Conservation (phyloP, 2,329 filamentous ascomycete species). For the Epichloe bromicola region DNA sequence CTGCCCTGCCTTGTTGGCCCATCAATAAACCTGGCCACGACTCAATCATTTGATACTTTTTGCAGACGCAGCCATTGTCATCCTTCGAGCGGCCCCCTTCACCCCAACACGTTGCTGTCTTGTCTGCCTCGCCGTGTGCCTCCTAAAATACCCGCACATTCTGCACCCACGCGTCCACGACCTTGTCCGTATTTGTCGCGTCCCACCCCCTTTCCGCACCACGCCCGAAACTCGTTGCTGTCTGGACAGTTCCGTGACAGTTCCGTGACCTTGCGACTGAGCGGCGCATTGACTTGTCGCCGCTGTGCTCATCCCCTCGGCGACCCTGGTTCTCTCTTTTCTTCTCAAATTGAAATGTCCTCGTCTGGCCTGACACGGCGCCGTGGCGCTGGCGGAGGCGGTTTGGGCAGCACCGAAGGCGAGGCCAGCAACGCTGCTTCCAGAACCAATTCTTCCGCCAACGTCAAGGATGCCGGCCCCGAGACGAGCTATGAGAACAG, state of each 20-base stretch:
- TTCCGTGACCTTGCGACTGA: neutral
- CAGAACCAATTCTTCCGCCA: slow-evolving; percentile 43
- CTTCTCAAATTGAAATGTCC: slow-evolving; percentile 16
- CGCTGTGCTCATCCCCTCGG: neutral
- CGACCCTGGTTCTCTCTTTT: neutral
- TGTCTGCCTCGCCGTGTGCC: neutral
- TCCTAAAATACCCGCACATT: neutral
- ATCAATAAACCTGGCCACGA: too few species aligned
- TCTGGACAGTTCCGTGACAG: neutral
- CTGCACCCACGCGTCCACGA: neutral
- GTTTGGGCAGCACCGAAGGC: slow-evolving; percentile 43
- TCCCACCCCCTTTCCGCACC: neutral
- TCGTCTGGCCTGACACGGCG: slow-evolving; percentile 47
- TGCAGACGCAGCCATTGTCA: neutral
- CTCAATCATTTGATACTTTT: neutral
- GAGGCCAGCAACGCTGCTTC: slow-evolving; percentile 43
- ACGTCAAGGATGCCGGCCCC: slow-evolving; percentile 40
- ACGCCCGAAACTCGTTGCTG: neutral
- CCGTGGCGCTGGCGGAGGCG: slow-evolving; percentile 51
- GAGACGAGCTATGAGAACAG: slow-evolving; percentile 81
- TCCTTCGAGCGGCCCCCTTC: neutral
- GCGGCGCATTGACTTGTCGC: slow-evolving; percentile 6
- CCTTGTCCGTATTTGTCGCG: neutral
- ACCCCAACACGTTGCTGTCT: neutral
- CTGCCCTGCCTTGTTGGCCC: too few species aligned